Base-by-base conservation (phyloP, 106 monocot genomes). In the Allium sativum region DNA sequence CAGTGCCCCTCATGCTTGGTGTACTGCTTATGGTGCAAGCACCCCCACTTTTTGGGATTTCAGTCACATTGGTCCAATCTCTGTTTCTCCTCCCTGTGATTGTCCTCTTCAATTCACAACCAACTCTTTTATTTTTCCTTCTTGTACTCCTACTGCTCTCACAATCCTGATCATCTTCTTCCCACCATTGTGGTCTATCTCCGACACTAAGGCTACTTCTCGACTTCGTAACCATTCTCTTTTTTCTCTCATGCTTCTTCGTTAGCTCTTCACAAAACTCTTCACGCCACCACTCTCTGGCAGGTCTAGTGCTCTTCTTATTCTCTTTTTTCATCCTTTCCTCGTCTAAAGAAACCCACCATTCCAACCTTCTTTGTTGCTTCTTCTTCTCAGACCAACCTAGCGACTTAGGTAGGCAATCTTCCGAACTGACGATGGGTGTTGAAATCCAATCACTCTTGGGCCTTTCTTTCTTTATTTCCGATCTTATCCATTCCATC, bases 401-500 rank as follows among this genome's bases (percentile, higher is more conserved):
- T 45, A 21, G 41, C 3, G 12, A 15, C 44, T 10, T 70, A 14
- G 71, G 71, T 40, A 66, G 45, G 70, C 66, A 70, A 42, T 67
- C 70, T 45, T 74, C 81, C 0, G 66, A 65, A 0, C 62, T 22
- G 18, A 61, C 44, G 7, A 62, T 45, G 0, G 57, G 61, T 0
- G 66, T 53, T 0, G 63, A 59, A 18, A 73, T 68, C 77, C 73
- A 80, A 21, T 77, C 75, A 12, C 78, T 71, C 71, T 74, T 82
- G 0, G 91, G 91, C 48, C 84, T 67, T 76, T 88, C 80, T 61
- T 87, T 98, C 79, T 81, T 84, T 51, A 98, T 80, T 73, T 98
- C 96, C 8, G 91, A 84, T 17, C 80, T 72, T 53, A 98, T 91
- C 96, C 96, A 98, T 55, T 98, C 84, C 91, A 98, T 91, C 62